Evolutionary conservation across 2,329 filamentous ascomycete species (phyloP).

Genomic region (Arthrobotrys sphaeroides): DNA sequence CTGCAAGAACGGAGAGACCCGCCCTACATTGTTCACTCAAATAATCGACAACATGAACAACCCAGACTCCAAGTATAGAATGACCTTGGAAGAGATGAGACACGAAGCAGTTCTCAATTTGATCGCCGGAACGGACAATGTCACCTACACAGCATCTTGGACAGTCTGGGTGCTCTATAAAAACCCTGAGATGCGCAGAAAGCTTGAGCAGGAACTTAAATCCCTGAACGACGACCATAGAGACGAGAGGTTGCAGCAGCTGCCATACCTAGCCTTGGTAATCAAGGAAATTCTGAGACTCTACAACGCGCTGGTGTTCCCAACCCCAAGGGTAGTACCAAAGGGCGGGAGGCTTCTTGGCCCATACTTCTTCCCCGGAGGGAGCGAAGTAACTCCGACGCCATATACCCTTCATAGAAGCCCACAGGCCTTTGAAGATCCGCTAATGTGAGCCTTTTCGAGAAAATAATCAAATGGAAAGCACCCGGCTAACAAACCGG

Average conservation of each 20-base stretch:
- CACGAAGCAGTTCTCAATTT: background rate
- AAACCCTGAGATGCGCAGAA: background rate
- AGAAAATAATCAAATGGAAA: no score
- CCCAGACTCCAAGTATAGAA: slow-evolving; percentile 2
- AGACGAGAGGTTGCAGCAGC: slow-evolving; percentile 5
- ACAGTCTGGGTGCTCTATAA: slow-evolving; percentile 17
- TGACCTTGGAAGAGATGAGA: slow-evolving; percentile 11
- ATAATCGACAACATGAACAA: slow-evolving; percentile 7
- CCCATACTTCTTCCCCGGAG: slow-evolving; percentile 15
- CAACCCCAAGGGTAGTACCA: slow-evolving; percentile 2
- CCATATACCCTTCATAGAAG: slow-evolving; percentile 33
- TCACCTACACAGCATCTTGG: slow-evolving; percentile 1
- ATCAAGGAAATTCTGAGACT: slow-evolving; percentile 32
- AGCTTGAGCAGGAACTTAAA: slow-evolving; percentile 3
- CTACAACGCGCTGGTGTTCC: slow-evolving; percentile 24
- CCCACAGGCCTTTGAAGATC: slow-evolving; percentile 26
- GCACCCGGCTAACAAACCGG: no score
- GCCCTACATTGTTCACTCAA: background rate
- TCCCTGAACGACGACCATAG: background rate
- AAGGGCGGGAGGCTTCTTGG: slow-evolving; percentile 18
- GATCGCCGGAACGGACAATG: slow-evolving; percentile 15
- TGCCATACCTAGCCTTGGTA: slow-evolving; percentile 19
- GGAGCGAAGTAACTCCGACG: slow-evolving; percentile 20
- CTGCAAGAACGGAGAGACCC: background rate
- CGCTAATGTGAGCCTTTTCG: slow-evolving; percentile 17